These are phyloP conservation scores for Clausena lansium DNA, from an alignment of 345 rosid genomes.

Conservation along the genomic window DNA sequence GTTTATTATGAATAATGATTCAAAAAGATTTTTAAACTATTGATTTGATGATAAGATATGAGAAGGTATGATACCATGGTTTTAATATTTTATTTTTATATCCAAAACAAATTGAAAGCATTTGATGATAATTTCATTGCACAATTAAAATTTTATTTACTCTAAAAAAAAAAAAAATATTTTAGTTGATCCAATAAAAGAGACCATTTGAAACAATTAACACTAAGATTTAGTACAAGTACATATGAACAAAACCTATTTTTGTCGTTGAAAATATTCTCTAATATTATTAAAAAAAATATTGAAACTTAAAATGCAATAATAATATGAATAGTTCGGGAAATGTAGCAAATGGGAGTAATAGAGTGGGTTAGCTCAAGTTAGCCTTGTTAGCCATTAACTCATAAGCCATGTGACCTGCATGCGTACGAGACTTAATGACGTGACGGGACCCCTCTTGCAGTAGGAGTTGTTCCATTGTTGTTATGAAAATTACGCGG, in stretches of 20 bases:
- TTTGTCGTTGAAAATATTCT: neutral
- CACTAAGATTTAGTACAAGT: neutral
- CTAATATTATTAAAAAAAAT: neutral
- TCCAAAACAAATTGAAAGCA: too few species aligned
- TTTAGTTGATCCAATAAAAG: too few species aligned
- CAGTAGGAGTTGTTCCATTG: neutral
- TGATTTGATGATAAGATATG: neutral
- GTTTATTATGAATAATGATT: neutral
- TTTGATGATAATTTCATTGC: neutral
- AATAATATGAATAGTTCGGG: neutral
- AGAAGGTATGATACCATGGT: neutral
- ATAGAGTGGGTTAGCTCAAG: neutral
- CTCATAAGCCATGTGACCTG: neutral
- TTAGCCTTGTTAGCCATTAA: neutral
- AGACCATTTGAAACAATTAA: too few species aligned
- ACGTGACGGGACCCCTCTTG: conserved; percentile 15
- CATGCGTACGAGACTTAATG: neutral
- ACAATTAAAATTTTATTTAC: too few species aligned
- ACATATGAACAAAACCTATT: neutral
- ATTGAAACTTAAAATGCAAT: neutral
- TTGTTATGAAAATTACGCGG: conserved; percentile 5
- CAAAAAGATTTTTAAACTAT: neutral
- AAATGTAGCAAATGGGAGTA: neutral
- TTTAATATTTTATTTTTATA: neutral
- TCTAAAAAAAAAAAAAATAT: too few species aligned